Base-by-base conservation (phyloP, 495 filamentous ascomycete genomes). In the Penicillium canariense region DNA sequence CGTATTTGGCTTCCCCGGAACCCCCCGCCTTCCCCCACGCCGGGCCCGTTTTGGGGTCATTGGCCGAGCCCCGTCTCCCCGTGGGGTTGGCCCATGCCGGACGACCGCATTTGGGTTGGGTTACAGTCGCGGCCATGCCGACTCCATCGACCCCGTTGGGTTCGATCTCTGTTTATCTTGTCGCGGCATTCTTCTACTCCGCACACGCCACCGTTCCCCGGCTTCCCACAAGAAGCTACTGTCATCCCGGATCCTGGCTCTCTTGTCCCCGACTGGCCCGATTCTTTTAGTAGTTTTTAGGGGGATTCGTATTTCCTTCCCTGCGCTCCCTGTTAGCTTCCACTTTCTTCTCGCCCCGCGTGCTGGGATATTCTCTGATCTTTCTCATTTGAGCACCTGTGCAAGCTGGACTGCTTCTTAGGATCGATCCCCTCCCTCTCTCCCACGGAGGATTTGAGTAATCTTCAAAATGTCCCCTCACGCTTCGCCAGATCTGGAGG, bases 391-490 rank as follows among this genome's bases (percentile, higher is more conserved):
- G 38, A 11, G 5, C 10, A 0, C 12, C 26, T 47, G 30, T 39
- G 42, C 5, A 38, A 31, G 30, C 28, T 38, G 26, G 15, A 27
- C 42, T 31, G 26, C 34, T 12, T 38, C 31, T 38, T 36, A 11
- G 40, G 17, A 17, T 43, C 35, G 10, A 46, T n/a, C 27, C 31
- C 31, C 34, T 14, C 4, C 28, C 8, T 27, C 2, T 25, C 5
- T 3, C 32, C 20, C 11, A 42, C 10, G 20, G 11, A 20, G 25
- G 20, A n/a, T 12, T 42, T 25, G 38, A 25, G 20, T 12, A 42
- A 5, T 10, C 38, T 23, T 34, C 49, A 62, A 38, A 6, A 70
- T 70, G 67, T 70, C 67, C 48, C 58, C 55, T 38, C 50, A 48
- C 10, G n/a, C n/a, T n/a, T 61, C 62, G 12, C 49, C 53, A n/a